A percentile compares a stretch with the other conserved stretches of the same genome.
Evolutionary conservation across 148 eudicot species (phyloP).

Genomic region (Limonium bicolor): DNA sequence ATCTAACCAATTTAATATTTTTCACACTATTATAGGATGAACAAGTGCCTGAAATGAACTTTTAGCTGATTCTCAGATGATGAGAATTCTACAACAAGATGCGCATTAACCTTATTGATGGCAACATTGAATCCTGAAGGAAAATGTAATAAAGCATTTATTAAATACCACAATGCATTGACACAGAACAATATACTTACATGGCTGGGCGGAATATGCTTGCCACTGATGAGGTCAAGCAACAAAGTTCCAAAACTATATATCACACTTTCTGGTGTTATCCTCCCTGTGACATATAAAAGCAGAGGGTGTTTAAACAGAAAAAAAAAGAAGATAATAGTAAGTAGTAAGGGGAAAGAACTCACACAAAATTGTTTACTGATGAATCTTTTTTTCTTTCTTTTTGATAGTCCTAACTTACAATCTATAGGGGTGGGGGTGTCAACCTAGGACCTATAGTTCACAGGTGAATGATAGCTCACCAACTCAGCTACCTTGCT

Average conservation of each 20-base stretch:
- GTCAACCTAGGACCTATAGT: not conserved
- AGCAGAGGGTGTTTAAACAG: not conserved
- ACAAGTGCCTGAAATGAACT: not conserved
- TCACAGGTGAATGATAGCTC: too few species aligned
- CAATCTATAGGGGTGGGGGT: not conserved
- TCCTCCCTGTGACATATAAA: constrained; percentile 27
- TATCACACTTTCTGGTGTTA: constrained; percentile 54
- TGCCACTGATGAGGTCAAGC: constrained; percentile 65
- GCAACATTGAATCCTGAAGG: too few species aligned
- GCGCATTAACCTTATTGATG: too few species aligned
- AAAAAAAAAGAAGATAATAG: not conserved
- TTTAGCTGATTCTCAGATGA: too few species aligned
- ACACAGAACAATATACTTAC: constrained; percentile 16
- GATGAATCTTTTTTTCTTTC: not conserved
- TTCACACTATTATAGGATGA: not conserved
- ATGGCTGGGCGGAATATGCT: constrained; percentile 64
- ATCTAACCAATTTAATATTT: too few species aligned
- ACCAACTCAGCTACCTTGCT: too few species aligned
- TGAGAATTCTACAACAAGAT: too few species aligned
- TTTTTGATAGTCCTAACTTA: not conserved
- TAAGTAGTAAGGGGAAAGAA: not conserved
- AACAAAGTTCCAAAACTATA: constrained; percentile 61
- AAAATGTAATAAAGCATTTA: too few species aligned
- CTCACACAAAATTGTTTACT: not conserved
- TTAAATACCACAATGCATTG: not conserved